phyloP scores from a whole-genome alignment of 2,329 filamentous ascomycete genomes.

The Hypoxylon sp. region DNA sequence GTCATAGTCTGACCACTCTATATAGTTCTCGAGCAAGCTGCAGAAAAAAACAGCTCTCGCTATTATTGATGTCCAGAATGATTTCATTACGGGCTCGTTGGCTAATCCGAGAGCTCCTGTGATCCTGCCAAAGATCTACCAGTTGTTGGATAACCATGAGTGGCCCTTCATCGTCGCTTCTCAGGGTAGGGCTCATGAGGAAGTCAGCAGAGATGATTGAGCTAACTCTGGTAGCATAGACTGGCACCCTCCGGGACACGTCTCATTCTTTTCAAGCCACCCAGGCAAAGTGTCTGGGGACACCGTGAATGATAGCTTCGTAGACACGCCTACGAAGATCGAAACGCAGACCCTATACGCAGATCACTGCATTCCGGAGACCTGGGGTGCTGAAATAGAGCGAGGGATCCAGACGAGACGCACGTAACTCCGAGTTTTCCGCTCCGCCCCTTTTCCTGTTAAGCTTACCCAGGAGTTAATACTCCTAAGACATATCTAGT shows the following conservation, averaged over 20 bases:
- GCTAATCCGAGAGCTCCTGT: slow-evolving; percentile 40
- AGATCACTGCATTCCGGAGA: slow-evolving; percentile 42
- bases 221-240: slow-evolving; percentile 20
- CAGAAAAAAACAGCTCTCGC: slow-evolving; percentile 45
- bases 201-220: background rate
- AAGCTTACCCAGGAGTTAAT: background rate
- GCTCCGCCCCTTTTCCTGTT: background rate
- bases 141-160: slow-evolving; percentile 43
- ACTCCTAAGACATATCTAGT: background rate
- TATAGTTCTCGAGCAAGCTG: slow-evolving; percentile 39
- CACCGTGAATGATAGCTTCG: slow-evolving; percentile 43
- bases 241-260: slow-evolving; percentile 42
- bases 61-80: slow-evolving; percentile 45
- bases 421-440: background rate
- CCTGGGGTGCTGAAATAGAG: slow-evolving; percentile 45
- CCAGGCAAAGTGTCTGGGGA: slow-evolving; percentile 34
- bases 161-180: slow-evolving; percentile 47
- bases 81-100: slow-evolving; percentile 45
- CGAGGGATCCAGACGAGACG: slow-evolving; percentile 35
- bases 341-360: slow-evolving; percentile 46
- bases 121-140: slow-evolving; percentile 45
- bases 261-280: slow-evolving; percentile 42
- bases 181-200: slow-evolving; percentile 31
- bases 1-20: background rate
- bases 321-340: slow-evolving; percentile 42